Evolutionary conservation across 2,329 filamentous ascomycete species (phyloP).

Genomic region (Ambrosiella beaveri): DNA sequence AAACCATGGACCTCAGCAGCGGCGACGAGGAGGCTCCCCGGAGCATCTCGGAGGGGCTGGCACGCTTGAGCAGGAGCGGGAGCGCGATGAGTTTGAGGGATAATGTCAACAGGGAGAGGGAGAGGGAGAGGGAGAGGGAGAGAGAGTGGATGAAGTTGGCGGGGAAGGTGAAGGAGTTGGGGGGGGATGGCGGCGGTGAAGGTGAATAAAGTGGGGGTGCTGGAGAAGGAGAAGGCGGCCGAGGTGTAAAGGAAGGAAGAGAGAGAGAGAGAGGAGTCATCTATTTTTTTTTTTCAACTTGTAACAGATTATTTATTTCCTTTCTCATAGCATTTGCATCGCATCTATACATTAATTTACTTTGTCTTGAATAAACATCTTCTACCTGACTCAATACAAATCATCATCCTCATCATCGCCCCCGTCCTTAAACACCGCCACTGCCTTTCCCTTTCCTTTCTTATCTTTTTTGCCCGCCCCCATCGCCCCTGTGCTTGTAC

Average conservation of each 20-base stretch:
- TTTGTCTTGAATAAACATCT: neutral
- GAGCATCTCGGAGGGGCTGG: slow-evolving; percentile 9
- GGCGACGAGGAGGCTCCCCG: slow-evolving; percentile 9
- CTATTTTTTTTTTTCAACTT: neutral
- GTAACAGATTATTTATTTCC: neutral
- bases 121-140: slow-evolving; percentile 14
- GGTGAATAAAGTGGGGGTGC: neutral
- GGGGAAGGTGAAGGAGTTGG: slow-evolving; percentile 4
- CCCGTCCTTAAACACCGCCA: slow-evolving; percentile 31
- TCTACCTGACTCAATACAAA: slow-evolving; percentile 27
- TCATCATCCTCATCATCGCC: slow-evolving; percentile 40
- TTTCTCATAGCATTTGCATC: slow-evolving; percentile 3
- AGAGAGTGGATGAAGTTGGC: slow-evolving; percentile 12
- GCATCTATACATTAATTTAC: neutral
- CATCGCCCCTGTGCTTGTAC: slow-evolving; percentile 8
- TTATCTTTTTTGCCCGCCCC: slow-evolving; percentile 15
- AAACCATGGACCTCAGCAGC: slow-evolving; percentile 11
- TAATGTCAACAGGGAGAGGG: slow-evolving; percentile 11
- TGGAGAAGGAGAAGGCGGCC: neutral
- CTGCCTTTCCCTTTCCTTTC: slow-evolving; percentile 4
- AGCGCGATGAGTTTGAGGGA: slow-evolving; percentile 7
- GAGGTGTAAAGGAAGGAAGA: neutral
- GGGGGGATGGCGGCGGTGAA: neutral
- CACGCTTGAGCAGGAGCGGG: slow-evolving; percentile 5
- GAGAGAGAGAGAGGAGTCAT: neutral